phyloP scores from a whole-genome alignment of 2,329 filamentous ascomycete genomes.

The Paecilomyces dactylethromorphus region DNA sequence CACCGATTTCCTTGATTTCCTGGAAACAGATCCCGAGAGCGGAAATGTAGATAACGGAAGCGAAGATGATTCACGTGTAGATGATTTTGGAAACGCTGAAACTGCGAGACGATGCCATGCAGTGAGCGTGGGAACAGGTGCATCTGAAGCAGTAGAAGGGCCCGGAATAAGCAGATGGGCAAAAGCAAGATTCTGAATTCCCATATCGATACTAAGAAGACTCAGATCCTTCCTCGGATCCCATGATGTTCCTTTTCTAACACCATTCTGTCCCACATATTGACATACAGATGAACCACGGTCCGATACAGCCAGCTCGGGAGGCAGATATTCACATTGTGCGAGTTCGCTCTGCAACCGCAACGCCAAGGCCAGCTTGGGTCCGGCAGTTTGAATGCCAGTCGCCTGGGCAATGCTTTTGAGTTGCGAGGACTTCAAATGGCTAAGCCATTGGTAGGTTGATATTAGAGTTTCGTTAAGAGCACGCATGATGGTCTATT shows the following conservation, averaged over 20 bases:
- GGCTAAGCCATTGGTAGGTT: slow-evolving; percentile 20
- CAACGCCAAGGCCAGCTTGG: slow-evolving; percentile 50
- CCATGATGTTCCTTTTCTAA: neutral
- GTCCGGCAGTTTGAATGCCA: slow-evolving; percentile 54
- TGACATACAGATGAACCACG: neutral
- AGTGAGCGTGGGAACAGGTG: slow-evolving; percentile 16
- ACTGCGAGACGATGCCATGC: slow-evolving; percentile 38
- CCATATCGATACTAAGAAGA: slow-evolving; percentile 76
- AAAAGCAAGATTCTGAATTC: slow-evolving; percentile 73
- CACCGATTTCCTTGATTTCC: neutral
- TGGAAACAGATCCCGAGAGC: neutral
- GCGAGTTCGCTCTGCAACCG: slow-evolving; percentile 37
- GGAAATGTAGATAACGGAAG: neutral
- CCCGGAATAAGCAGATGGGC: slow-evolving; percentile 49
- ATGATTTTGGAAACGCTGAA: slow-evolving; percentile 13
- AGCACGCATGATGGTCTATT: slow-evolving; percentile 6
- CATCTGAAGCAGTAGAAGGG: neutral
- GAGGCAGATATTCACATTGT: slow-evolving; percentile 7
- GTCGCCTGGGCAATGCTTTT: slow-evolving; percentile 55
- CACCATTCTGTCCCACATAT: neutral
- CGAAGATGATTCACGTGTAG: neutral
- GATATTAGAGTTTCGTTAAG: neutral
- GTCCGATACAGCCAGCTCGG: neutral
- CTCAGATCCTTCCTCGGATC: slow-evolving; percentile 27
- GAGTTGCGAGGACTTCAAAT: slow-evolving; percentile 48